Base-by-base conservation (phyloP, 306 rosid species). In the Prunus fruticosa region DNA sequence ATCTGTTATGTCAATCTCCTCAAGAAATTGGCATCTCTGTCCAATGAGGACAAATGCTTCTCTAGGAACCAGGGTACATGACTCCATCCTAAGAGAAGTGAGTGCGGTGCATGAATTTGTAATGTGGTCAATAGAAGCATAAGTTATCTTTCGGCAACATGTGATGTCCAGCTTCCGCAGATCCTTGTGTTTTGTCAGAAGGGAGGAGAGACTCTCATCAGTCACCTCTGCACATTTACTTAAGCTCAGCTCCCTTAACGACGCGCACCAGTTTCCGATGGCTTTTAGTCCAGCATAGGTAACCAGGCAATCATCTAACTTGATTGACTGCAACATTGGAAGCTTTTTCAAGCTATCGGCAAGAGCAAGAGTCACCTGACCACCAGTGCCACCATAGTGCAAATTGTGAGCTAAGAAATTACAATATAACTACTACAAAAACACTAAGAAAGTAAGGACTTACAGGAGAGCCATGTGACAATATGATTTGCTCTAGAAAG, bases 1-100 rank as follows among this genome's bases (percentile, higher is more conserved):
- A 60, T 95, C 99, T 15, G 97, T 95, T 46, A 95, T 76, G 76
- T 95, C 99, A 74, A 95, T 93, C 87, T 89, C 97, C 87, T 89
- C 87, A 15, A 95, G 93, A 66, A 56, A 76, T 71, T 60, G 84
- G 34, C 99, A 92, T 80, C 79, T 79, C 78, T 81, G 86, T 57
- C 97, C 97, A 57, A 95, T 87, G 81, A 91, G 68, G 73, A 83
- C 64, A 81, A 92, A 92, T 64, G 91, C 96, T 81, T 92, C 90
- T 62, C 82, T 77, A 66, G 93, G 82, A 82, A 95, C 97, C 68
- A 86, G 86, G 45, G 87, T 82, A 57, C 99, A 95, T 19, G 97
- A 95, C 69, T 95, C 99, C 99, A 95, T 95, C 84, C 45, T 88
- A 41, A 95, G 93, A 82, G 97, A 90, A 74, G 88, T 87, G 30